Conservation (phyloP, 1,139 yeast species). For the Protomyces gravidus region DNA sequence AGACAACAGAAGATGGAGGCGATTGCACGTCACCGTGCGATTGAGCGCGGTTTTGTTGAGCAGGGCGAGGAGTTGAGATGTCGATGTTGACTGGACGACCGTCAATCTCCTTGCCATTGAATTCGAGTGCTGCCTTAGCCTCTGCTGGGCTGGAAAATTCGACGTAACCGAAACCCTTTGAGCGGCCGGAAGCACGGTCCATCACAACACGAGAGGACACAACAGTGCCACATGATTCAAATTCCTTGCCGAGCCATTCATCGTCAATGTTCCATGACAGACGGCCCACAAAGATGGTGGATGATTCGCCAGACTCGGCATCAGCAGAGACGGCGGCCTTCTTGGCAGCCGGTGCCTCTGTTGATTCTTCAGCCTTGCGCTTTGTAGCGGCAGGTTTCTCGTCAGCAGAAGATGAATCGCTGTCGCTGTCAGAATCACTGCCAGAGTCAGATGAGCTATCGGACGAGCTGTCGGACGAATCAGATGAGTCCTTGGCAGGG, state of each 20-base stretch:
- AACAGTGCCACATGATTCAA: conserved; percentile 78
- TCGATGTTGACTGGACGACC: conserved; percentile 96
- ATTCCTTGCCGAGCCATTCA: conserved; percentile 84
- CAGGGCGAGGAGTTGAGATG: conserved; percentile 79
- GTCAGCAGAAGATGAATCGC: conserved; percentile 30
- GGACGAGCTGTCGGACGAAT: conserved; percentile 12
- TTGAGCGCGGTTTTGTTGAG: conserved; percentile 63
- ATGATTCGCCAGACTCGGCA: conserved; percentile 45
- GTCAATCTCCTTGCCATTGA: conserved; percentile 91
- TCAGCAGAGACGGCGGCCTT: conserved; percentile 26
- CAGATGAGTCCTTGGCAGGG: conserved; percentile 14
- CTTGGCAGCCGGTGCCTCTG: conserved; percentile 40
- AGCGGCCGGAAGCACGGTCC: conserved; percentile 88
- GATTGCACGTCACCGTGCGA: conserved; percentile 86
- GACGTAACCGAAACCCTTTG: conserved; percentile 91
- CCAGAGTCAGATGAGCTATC: conserved; percentile 12
- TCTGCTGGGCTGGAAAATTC: conserved; percentile 71
- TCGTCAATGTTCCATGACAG: conserved; percentile 96
- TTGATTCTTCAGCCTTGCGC: conserved; percentile 36
- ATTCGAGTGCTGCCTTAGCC: conserved; percentile 83
- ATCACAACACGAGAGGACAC: conserved; percentile 83
- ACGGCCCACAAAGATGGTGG: conserved; percentile 93
- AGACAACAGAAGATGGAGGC: conserved; percentile 89
- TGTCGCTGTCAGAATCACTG: conserved; percentile 35
- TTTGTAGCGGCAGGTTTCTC: conserved; percentile 33